Percentiles rank a stretch among this genome's conserved stretches.
Evolutionary conservation across 192 early-diverging fungal species (phyloP).

Genomic region (Powellomyces hirtus): DNA sequence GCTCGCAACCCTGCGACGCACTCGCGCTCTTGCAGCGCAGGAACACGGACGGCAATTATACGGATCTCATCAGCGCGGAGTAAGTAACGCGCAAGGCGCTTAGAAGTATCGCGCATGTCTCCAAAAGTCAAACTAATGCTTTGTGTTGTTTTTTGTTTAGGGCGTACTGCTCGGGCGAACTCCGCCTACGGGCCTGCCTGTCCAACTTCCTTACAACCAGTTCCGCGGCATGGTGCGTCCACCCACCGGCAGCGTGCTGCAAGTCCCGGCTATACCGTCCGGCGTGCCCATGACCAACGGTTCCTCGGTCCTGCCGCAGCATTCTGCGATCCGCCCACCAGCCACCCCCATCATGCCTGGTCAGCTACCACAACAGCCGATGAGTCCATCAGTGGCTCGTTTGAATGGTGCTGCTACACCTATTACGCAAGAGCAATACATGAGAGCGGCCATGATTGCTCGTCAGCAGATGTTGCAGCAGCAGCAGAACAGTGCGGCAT

Average conservation of each 20-base stretch:
- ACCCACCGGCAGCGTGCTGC: slow-evolving; percentile 1
- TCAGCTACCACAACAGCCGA: slow-evolving; percentile 21
- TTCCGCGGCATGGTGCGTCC: slow-evolving; percentile 11
- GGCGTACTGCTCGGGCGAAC: slow-evolving; percentile 5
- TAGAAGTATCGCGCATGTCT: neutral
- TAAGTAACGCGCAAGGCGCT: neutral
- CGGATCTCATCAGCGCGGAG: slow-evolving; percentile 11
- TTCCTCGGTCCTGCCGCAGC: no score
- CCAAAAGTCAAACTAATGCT: neutral
- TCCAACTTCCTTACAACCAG: slow-evolving; percentile 6
- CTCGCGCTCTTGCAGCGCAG: slow-evolving; percentile 24
- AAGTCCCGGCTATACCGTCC: neutral
- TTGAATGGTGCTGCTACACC: slow-evolving; percentile 8
- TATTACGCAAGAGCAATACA: slow-evolving; percentile 19
- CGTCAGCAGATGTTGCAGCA: slow-evolving; percentile 15
- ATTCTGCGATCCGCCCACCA: slow-evolving; percentile 17
- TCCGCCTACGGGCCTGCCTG: slow-evolving; percentile 2
- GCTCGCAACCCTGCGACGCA: slow-evolving; percentile 11
- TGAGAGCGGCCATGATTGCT: slow-evolving; percentile 18
- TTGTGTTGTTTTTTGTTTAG: neutral
- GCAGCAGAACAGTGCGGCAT: neutral
- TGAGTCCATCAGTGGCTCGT: slow-evolving; percentile 17
- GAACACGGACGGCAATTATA: slow-evolving; percentile 27
- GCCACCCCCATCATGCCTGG: slow-evolving; percentile 6
- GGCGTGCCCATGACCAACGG: no score